Base-by-base conservation (phyloP, 257 asterid genomes). In the Solanum microdontum region DNA sequence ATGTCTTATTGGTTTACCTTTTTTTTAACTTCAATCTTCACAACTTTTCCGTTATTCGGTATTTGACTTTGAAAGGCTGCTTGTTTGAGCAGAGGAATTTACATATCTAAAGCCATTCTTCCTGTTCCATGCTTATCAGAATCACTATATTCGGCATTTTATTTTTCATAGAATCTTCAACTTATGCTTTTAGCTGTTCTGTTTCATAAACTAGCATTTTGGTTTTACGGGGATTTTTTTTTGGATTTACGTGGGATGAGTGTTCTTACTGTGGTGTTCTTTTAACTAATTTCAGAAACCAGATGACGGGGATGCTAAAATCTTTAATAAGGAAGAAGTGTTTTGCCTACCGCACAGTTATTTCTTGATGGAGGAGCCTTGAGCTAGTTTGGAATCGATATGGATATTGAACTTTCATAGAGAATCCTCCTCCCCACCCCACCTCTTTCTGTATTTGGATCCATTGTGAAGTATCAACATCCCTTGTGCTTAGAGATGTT, bases 281-380 rank as follows among this genome's bases (percentile, higher is more conserved):
- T 77, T 80, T 45, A 83, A 48, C 43, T 86, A 40, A 37, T 90
- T 88, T 86, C 95, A 96, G 99, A 93, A 94, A 90, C 94, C 98
- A 55, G 99, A 96, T 70, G 98, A 94, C 12, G 98, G 94, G 84
- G 98, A 94, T 5, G 40, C 91, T 6, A 98, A 94, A 69, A 87
- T 96, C 73, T 91, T 96, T 84, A 91, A 85, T 60, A 94, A 90
- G 32, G 97, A 96, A 91, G 98, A 94, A 89, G 98, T 93, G 36
- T 96, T 96, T 88, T 91, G 93, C 90, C 87, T 96, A 92, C 99
- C 98, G 9, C 94, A 92, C 84, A 93, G 97, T 88, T 96, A 88
- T 88, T 94, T 96, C 73, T 87, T 19, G 1, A 91, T 89, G 83
- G 94, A 94, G 10, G 95, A 94, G 8, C 86, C 93, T 62, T 93